A percentile compares a stretch with the other conserved stretches of the same genome.
Evolutionary conservation across 805 yeast genomes (phyloP).

Genomic region (Saccharomycopsis microspora): DNA sequence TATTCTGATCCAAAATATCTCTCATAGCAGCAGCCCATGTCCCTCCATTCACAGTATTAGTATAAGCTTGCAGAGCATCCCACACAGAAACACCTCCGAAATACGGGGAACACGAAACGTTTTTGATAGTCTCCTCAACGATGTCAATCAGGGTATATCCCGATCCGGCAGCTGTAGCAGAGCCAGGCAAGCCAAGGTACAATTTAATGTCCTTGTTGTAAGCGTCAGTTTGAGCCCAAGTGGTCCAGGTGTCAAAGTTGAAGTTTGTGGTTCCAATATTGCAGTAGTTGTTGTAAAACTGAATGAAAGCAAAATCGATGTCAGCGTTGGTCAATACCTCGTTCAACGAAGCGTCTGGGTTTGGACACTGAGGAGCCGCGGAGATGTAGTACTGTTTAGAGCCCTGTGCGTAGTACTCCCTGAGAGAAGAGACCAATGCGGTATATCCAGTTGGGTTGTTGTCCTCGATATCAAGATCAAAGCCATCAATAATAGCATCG

Average conservation of each 20-base stretch:
- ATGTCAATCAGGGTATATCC: conserved; percentile 43
- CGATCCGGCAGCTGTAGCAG: conserved; percentile 37
- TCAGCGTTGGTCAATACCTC: conserved; percentile 37
- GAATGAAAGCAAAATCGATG: conserved; percentile 59
- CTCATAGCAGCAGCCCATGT: neutral
- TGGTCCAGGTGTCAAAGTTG: conserved; percentile 41
- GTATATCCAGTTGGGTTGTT: conserved; percentile 53
- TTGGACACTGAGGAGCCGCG: conserved; percentile 74
- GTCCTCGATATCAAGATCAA: conserved; percentile 84
- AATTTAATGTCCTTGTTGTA: conserved; percentile 42
- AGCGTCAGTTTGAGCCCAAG: conserved; percentile 31
- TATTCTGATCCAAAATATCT: conserved; percentile 11
- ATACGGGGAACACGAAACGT: conserved; percentile 18
- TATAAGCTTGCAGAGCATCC: conserved; percentile 76
- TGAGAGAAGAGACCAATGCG: conserved; percentile 41
- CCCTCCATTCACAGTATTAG: neutral
- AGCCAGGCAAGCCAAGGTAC: conserved; percentile 55
- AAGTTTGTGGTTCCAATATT: conserved; percentile 29
- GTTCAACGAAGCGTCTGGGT: conserved; percentile 50
- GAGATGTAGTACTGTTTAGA: conserved; percentile 48
- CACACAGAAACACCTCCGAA: conserved; percentile 87
- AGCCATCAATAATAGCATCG: conserved; percentile 72
- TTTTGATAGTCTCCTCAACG: conserved; percentile 22
- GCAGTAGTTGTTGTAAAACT: conserved; percentile 66
- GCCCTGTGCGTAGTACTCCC: conserved; percentile 28